Conservation (phyloP, 2,329 filamentous ascomycete genomes). For the Colletotrichum kahawae region DNA sequence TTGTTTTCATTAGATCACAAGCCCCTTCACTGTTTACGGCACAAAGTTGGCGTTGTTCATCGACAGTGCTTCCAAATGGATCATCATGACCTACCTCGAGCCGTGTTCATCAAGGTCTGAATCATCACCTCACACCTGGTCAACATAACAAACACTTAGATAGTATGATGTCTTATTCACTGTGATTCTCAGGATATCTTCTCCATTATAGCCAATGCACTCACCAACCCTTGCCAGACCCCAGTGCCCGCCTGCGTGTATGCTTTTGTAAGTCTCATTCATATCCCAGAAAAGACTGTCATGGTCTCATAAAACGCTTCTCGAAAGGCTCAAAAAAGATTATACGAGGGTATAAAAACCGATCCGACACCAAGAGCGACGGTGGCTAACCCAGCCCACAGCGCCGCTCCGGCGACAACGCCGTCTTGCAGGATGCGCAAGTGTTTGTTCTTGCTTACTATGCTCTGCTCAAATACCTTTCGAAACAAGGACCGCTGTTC, state of each 20-base stretch:
- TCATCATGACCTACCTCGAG: fast-evolving
- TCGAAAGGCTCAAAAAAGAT: slow-evolving; percentile 7
- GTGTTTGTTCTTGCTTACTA: slow-evolving; percentile 26
- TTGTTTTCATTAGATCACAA: not conserved
- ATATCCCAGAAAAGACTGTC: not conserved
- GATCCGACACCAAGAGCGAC: slow-evolving; percentile 25
- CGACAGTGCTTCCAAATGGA: not conserved
- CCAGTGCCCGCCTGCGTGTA: not conserved
- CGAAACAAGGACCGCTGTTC: slow-evolving; percentile 19
- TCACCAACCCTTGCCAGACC: not conserved
- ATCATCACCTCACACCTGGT: not conserved
- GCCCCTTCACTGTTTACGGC: not conserved
- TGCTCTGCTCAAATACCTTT: slow-evolving; percentile 27
- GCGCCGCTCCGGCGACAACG: slow-evolving; percentile 29
- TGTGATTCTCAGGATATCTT: not conserved
- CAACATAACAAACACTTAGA: not conserved
- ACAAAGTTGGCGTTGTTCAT: not conserved
- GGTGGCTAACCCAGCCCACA: slow-evolving; percentile 31
- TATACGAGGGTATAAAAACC: slow-evolving; percentile 24
- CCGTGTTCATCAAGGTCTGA: fast-evolving
- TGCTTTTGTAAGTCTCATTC: not conserved
- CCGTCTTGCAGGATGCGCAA: slow-evolving; percentile 32
- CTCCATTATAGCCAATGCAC: not conserved
- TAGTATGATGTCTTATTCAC: not conserved
- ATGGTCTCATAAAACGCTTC: not conserved